These are phyloP conservation scores for Chlamydomonas eustigma DNA, from an alignment of 139 green algal species.

Conservation along the genomic window DNA sequence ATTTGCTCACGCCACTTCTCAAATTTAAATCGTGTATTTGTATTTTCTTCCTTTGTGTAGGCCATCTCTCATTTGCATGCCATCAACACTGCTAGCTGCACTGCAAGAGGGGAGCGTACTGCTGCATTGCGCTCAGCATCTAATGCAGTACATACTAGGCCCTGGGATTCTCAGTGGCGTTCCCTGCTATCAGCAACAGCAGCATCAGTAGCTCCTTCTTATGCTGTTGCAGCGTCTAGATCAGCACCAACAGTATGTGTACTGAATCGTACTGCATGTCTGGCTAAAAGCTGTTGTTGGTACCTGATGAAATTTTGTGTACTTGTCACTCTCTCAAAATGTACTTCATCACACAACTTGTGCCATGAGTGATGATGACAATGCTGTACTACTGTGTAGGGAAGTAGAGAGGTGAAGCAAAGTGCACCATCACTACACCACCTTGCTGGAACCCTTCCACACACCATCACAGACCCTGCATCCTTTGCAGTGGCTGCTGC, in stretches of 20 bases:
- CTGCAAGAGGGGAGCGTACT: conserved; percentile 1
- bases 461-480: neutral
- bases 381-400: too few species aligned
- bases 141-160: conserved; percentile 9
- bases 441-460: too few species aligned
- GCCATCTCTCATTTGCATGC: neutral
- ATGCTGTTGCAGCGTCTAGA: neutral
- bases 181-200: conserved; percentile 4
- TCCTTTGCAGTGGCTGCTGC: neutral
- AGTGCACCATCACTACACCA: too few species aligned
- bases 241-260: neutral
- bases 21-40: too few species aligned
- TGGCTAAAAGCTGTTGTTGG: too few species aligned
- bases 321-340: too few species aligned
- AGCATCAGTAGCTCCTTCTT: neutral
- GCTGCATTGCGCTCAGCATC: neutral
- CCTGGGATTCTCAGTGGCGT: conserved; percentile 4
- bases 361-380: too few species aligned
- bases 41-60: neutral
- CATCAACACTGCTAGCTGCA: neutral
- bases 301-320: too few species aligned
- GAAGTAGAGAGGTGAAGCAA: too few species aligned
- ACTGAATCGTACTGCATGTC: too few species aligned
- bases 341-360: too few species aligned
- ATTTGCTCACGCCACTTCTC: too few species aligned